A percentile compares a stretch with the other conserved stretches of the same genome.
Conservation (phyloP, 2,329 filamentous ascomycete species). For the Geosmithia flava region DNA sequence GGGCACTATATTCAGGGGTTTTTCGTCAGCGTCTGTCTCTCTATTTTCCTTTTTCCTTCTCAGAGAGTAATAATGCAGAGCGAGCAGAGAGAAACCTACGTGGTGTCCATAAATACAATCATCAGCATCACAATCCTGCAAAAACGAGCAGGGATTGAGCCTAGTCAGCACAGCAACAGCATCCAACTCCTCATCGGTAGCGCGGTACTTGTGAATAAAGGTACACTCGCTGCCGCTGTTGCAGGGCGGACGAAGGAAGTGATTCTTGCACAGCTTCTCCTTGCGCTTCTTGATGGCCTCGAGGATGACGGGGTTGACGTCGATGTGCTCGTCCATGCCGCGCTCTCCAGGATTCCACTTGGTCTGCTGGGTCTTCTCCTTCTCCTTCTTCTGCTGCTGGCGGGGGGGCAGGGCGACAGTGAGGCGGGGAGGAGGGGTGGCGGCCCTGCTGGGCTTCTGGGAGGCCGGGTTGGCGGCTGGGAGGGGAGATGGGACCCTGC, state of each 20-base stretch:
- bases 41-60: neutral
- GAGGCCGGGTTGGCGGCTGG: neutral
- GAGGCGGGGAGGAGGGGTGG: constrained; percentile 21
- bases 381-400: constrained; percentile 13
- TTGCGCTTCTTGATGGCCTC: constrained; percentile 44
- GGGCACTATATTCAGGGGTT: constrained; percentile 30
- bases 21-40: constrained; percentile 1
- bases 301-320: constrained; percentile 29
- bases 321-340: constrained; percentile 40
- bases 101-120: constrained; percentile 54
- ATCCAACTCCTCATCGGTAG: constrained; percentile 38
- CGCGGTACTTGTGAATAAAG: constrained; percentile 44
- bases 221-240: constrained; percentile 39
- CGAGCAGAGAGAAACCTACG: constrained; percentile 22
- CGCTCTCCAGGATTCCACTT: constrained; percentile 41
- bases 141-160: constrained; percentile 42
- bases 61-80: too few species aligned
- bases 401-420: constrained; percentile 24
- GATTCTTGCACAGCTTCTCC: constrained; percentile 50
- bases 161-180: constrained; percentile 44
- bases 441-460: constrained; percentile 1
- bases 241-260: constrained; percentile 46
- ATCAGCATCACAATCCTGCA: constrained; percentile 43
- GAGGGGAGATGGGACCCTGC: neutral
- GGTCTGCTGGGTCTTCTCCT: constrained; percentile 6